These are phyloP conservation scores for Phytophthora sp. DNA, from an alignment of 352 stramenopile species.

Conservation along the genomic window DNA sequence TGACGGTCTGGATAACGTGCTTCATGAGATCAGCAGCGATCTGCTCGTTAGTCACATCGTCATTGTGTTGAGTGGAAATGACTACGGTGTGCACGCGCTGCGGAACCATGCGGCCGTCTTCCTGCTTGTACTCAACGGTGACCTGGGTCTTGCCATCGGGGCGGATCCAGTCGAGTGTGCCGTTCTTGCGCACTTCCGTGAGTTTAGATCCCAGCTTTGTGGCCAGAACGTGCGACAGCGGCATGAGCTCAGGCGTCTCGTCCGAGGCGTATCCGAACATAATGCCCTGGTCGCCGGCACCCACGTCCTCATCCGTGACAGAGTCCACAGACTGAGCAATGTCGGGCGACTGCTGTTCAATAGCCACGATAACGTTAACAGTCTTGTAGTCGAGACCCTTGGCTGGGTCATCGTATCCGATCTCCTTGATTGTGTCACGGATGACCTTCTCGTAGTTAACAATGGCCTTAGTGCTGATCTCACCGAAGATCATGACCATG, in stretches of 20 bases:
- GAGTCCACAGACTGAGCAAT: conserved; percentile 99
- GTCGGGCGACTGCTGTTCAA: conserved; percentile 99
- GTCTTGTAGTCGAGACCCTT: conserved; percentile 99
- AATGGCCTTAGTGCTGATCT: conserved; percentile 99
- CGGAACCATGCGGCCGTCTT: conserved; percentile 95
- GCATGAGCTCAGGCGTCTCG: conserved; percentile 98
- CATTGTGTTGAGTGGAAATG: conserved; percentile 99
- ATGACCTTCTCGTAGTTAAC: conserved; percentile 99
- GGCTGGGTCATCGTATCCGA: conserved; percentile 98
- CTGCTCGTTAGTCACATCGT: conserved; percentile 99
- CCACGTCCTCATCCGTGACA: conserved; percentile 97
- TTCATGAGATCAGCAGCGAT: conserved; percentile 98
- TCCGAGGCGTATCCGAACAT: conserved; percentile 97
- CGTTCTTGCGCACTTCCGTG: conserved; percentile 99
- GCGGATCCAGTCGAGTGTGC: conserved; percentile 97
- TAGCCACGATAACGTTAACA: conserved; percentile 99
- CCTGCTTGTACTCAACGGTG: conserved; percentile 98
- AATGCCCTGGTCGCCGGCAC: conserved; percentile 97
- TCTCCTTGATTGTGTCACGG: conserved; percentile 98
- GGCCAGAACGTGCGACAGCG: conserved; percentile 97
- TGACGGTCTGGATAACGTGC: conserved; percentile 98
- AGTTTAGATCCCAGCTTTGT: conserved; percentile 96
- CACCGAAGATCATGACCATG: conserved; percentile 99
- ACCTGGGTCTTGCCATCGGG: conserved; percentile 99
- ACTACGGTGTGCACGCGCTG: conserved; percentile 99